A percentile compares a stretch with the other conserved stretches of the same genome.
Evolutionary conservation across 345 rosid species (phyloP).

Genomic region (Kandelia obovata): DNA sequence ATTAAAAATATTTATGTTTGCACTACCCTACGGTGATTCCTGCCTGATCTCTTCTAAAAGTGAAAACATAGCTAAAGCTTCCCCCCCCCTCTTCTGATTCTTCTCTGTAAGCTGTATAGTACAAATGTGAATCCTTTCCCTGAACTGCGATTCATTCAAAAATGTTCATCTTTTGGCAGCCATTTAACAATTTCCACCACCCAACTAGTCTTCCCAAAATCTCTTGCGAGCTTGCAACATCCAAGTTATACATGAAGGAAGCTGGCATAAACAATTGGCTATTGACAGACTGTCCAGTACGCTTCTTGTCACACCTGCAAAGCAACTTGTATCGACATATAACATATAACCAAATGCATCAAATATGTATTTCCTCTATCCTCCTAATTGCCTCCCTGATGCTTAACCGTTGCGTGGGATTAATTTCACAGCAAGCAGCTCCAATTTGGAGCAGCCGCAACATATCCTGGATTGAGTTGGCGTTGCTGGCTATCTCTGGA

Average conservation of each 20-base stretch:
- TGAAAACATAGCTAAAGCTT: no score
- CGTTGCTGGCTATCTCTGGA: constrained; percentile 19
- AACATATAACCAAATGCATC: not conserved
- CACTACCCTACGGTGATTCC: no score
- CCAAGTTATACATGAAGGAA: not conserved
- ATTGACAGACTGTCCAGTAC: constrained; percentile 8
- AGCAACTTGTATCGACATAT: constrained; percentile 4
- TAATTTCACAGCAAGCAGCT: constrained; percentile 14
- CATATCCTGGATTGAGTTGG: constrained; percentile 18
- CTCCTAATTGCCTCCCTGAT: constrained; percentile 25
- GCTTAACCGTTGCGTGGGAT: constrained; percentile 18
- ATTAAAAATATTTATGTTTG: no score
- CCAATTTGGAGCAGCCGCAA: constrained; percentile 19
- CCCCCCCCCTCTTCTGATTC: no score
- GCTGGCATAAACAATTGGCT: not conserved
- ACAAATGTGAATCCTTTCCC: no score
- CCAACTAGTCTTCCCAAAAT: not conserved
- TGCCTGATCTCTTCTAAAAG: no score
- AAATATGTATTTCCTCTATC: constrained; percentile 17
- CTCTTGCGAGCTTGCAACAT: not conserved
- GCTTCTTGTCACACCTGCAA: constrained; percentile 2
- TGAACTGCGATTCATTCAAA: no score
- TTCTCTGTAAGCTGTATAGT: no score
- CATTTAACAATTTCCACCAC: not conserved
- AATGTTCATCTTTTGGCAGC: not conserved